These are phyloP conservation scores for Cnidoscolus chayamansa DNA, from an alignment of 441 rosid genomes.

Conservation along the genomic window DNA sequence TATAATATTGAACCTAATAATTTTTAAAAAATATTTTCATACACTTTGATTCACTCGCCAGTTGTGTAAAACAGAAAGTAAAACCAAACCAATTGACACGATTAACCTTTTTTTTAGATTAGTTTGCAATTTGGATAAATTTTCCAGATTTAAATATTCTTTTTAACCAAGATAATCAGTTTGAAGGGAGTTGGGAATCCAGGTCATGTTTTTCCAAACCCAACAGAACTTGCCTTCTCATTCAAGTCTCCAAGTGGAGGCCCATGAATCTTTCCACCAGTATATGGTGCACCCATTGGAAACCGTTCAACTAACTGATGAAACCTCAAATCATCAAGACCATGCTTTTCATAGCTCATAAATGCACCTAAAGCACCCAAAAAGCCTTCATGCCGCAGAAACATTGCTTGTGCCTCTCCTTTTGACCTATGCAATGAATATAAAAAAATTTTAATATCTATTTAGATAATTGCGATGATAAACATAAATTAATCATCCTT, in stretches of 20 bases:
- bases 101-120: not conserved
- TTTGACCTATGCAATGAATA: conserved; percentile 65
- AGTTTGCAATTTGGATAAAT: not conserved
- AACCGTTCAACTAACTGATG: conserved; percentile 98
- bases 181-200: conserved; percentile 4
- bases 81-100: not conserved
- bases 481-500: conserved; percentile 2
- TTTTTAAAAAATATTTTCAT: too few species aligned
- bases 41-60: too few species aligned
- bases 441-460: conserved; percentile 15
- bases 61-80: too few species aligned
- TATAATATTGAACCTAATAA: too few species aligned
- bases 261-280: conserved; percentile 91
- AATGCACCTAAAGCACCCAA: conserved; percentile 98
- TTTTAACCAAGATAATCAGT: not conserved
- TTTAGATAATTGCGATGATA: conserved; percentile 11
- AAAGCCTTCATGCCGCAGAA: conserved; percentile 98
- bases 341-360: conserved; percentile 98
- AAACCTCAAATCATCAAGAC: conserved; percentile 91
- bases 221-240: conserved; percentile 71
- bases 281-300: conserved; percentile 98
- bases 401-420: conserved; percentile 96
- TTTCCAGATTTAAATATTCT: not conserved
- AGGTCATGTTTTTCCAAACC: conserved; percentile 17
- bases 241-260: conserved; percentile 93